Evolutionary conservation across 2,329 filamentous ascomycete species (phyloP), one percentile per base, ranked within the genome.

Genomic region (Rutstroemia sp.): DNA sequence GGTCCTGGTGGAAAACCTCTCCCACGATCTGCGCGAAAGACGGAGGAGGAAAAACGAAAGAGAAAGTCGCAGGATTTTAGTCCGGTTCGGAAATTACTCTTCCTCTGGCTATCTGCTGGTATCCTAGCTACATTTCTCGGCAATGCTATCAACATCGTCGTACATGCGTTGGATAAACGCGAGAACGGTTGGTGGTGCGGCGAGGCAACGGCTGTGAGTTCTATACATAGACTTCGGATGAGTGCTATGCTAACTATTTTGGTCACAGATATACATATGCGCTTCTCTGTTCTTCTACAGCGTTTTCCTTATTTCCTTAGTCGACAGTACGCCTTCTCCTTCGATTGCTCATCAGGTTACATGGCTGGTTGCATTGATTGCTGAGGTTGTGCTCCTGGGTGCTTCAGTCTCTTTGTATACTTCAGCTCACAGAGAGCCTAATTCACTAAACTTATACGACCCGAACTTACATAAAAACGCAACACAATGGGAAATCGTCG

Each of bases 1-100:
- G 92, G 92, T n/a, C 91, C 92, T 1, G 92, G 89, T 56, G 92
- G 92, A 63, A 92, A 95, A 70, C 90, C 90, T 37, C 76, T 96
- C 54, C 91, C 90, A 41, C 64, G 58, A 10, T 63, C 65, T 67
- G 71, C 66, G 64, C 68, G 57, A 63, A 63, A 63, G 57, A 67
- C 76, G 69, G 74, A 75, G 61, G 75, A 76, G 64, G 71, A 74
- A 58, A 69, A 69, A 51, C 70, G 72, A 60, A 63, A 65, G 25
- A 73, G 73, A 58, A 73, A 74, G 61, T 64, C 70, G 68, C 64
- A 67, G 63, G 63, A 83, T 63, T 84, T 90, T 70, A 86, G 84
- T 59, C 79, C 76, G n/a, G 75, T 78, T 48, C 78, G 84, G 63
- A 89, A 88, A 70, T 76, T 82, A 39, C 75, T 89, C 49, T 95